Conservation (phyloP, 164 flowering plant species). For the Hamamelis virginiana region DNA sequence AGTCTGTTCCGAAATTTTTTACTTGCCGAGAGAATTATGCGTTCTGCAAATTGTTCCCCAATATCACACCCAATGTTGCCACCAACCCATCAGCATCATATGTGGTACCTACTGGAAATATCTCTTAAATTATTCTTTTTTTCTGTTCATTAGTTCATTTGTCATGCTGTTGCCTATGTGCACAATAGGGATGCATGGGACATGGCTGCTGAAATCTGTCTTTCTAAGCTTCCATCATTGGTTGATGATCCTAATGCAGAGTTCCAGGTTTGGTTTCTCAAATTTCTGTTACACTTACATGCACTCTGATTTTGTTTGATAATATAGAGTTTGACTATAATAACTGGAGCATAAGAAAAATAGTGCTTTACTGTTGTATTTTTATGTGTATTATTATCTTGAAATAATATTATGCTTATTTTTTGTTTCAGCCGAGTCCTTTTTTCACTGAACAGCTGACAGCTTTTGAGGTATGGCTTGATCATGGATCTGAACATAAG, state of each 20-base stretch:
- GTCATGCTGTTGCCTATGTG: constrained; percentile 6
- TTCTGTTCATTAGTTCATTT: neutral
- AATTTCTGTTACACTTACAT: too few species aligned
- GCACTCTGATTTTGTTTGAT: too few species aligned
- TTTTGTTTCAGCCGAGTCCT: constrained; percentile 76
- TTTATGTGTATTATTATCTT: neutral
- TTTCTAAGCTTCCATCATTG: constrained; percentile 79
- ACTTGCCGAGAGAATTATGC: constrained; percentile 99
- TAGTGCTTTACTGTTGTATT: neutral
- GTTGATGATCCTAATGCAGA: constrained; percentile 82
- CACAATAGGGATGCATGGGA: constrained; percentile 99
- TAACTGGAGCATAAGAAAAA: neutral
- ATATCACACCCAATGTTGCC: constrained; percentile 90
- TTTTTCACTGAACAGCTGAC: constrained; percentile 93
- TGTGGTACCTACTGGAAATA: constrained; percentile 63
- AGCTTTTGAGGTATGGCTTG: constrained; percentile 99
- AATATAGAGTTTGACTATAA: neutral
- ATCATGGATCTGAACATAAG: constrained; percentile 90
- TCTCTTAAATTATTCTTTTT: neutral
- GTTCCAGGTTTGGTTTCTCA: constrained; percentile 60
- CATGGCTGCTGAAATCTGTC: constrained; percentile 99
- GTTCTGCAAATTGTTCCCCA: constrained; percentile 96
- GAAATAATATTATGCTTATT: neutral
- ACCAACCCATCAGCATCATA: constrained; percentile 97
- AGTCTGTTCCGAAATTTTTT: constrained; percentile 91